Evolutionary conservation across 768 basidiomycete genomes (phyloP), one percentile per base, ranked within the genome.

Genomic region (Coprinopsis sp.): DNA sequence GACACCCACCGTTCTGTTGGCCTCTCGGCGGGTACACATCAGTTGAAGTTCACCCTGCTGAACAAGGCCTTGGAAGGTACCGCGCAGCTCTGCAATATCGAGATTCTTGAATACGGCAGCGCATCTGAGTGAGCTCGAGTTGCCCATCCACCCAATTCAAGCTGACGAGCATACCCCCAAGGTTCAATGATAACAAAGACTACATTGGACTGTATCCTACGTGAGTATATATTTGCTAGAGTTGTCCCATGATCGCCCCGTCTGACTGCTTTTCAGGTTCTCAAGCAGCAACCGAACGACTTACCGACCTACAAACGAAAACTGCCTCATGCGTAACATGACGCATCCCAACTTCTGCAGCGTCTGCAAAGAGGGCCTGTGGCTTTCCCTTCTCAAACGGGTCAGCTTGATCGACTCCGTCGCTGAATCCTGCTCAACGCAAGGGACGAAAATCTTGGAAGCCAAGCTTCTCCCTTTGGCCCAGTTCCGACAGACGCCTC

Each of bases 301-400:
- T 3, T 90, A 84, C 63, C 77, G 88, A 16, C 88, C 88, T 3
- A 90, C 87, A 2, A 87, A 88, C 52, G 81, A 87, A 50, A 83
- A 81, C 60, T 90, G 88, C 58, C 77, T 90, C 37, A 90, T 91
- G 88, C 84, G 88, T 31, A 66, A 68, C 44, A 81, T 87, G 31
- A 79, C 75, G 23, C 71, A 75, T 0, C 81, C 85, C 45, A 77
- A 84, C 57, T 85, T 90, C 59, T 90, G 88, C 71, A 78, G 70
- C 51, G 81, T 78, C 42, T 91, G 88, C 58, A 55, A 76, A 12
- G 88, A 90, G 52, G 84, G 76, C 4, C 77, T 90, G 25, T 90
- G 88, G 87, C 64, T 78, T 37, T 70, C 78, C 14, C 76, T 88
- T 19, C 71, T 88, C 7, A 61, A 64, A 33, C 74, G 74, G 27